phyloP scores from a whole-genome alignment of 2,329 filamentous ascomycete genomes.

The Sphaerulina vaccinii region DNA sequence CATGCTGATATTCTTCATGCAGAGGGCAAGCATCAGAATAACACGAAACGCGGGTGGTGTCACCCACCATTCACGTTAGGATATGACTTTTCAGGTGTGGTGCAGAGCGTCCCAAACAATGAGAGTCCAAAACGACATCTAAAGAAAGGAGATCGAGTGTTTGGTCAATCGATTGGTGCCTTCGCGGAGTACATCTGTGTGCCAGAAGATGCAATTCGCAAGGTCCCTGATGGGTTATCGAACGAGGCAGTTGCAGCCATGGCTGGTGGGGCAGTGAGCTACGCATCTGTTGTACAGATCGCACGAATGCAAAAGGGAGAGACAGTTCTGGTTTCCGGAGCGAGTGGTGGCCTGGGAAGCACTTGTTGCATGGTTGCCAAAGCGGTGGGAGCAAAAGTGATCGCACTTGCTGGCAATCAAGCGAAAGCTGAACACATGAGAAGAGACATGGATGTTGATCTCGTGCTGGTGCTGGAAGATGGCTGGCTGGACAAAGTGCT shows the following conservation, averaged over 20 bases:
- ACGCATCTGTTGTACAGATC: slow-evolving; percentile 49
- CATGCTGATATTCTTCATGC: slow-evolving; percentile 62
- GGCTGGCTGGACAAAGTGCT: slow-evolving; percentile 55
- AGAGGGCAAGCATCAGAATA: slow-evolving; percentile 59
- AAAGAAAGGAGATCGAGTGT: slow-evolving; percentile 53
- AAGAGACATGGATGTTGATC: slow-evolving; percentile 32
- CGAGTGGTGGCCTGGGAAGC: slow-evolving; percentile 56
- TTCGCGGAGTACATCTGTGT: slow-evolving; percentile 55
- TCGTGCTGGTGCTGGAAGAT: slow-evolving; percentile 43
- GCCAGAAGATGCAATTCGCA: slow-evolving; percentile 41
- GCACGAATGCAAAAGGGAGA: slow-evolving; percentile 48
- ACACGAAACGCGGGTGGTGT: slow-evolving; percentile 47
- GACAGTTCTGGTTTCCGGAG: slow-evolving; percentile 56
- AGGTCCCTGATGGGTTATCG: slow-evolving; percentile 48
- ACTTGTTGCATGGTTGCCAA: slow-evolving; percentile 58
- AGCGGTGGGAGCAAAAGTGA: slow-evolving; percentile 53
- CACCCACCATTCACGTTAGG: slow-evolving; percentile 55
- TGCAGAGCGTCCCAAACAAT: slow-evolving; percentile 42
- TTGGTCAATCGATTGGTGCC: slow-evolving; percentile 53
- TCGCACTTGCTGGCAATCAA: slow-evolving; percentile 52
- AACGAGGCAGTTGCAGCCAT: slow-evolving; percentile 54
- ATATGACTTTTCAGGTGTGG: slow-evolving; percentile 59
- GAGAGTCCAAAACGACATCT: slow-evolving; percentile 32
- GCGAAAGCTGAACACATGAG: slow-evolving; percentile 44
- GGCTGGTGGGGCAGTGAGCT: slow-evolving; percentile 55